Evolutionary conservation across 2,329 filamentous ascomycete species (phyloP), one percentile per base, ranked within the genome.

Genomic region (Verticillium alfalfae): DNA sequence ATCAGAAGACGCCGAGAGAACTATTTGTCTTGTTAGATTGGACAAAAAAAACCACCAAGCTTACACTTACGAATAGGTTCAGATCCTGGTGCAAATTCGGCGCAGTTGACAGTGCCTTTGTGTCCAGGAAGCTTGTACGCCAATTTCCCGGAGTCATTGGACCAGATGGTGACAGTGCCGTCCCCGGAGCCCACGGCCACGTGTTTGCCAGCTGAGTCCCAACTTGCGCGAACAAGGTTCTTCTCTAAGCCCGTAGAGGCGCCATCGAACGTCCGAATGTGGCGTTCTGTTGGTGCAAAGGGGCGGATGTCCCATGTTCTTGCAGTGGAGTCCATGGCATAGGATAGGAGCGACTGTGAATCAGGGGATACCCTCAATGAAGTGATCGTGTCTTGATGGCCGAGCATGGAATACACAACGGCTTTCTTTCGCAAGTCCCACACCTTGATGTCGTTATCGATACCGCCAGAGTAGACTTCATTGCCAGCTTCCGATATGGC

Each of bases 381-480:
- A 3, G 93, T 96, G 65, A 99, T 83, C 0, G 94, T 98, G 72
- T 99, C 95, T 60, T 87, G 89, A 73, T 99, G 95, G 0, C 95
- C 95, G 13, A 90, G 77, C 82, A 99, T 88, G 1, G 90, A 89
- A 75, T 98, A 97, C 6, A 92, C 87, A 2, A 96, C 85, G 7
- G 89, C 85, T 76, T 96, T 93, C 80, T 97, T 98, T 67, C 95
- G 88, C 71, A 98, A 78, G 75, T 99, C 95, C 94, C 95, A 99
- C 22, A 96, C 93, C 69, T 93, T 92, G 73, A 99, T 96, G 69
- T 96, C 93, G 72, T 98, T 97, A 78, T 98, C 95, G 68, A 99
- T 97, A 26, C 93, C 91, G 56, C 94, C 94, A 7, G 91, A 90
- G 75, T 95, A 99, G 34, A 99, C 86, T 77, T 98, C 95, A 73